Conservation (phyloP, 2,329 filamentous ascomycete genomes). For the Botrytis sinoallii region DNA sequence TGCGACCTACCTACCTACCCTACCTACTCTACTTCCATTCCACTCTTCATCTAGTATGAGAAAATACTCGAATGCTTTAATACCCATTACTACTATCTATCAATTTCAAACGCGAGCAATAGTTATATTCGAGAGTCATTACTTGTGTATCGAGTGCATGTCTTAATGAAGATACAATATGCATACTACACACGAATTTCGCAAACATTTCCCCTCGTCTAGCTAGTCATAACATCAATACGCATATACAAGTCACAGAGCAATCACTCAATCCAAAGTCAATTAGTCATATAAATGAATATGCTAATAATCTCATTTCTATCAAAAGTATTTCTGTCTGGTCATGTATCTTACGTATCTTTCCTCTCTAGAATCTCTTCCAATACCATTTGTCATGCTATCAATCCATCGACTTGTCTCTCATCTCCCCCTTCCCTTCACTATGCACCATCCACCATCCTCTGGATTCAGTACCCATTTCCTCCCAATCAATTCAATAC, state of each 20-base stretch:
- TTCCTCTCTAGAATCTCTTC: neutral
- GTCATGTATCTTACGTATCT: neutral
- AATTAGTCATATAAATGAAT: neutral
- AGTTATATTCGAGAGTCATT: too few species aligned
- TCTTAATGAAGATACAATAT: neutral
- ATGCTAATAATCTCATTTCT: constrained; percentile 6
- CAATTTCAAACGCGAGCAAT: too few species aligned
- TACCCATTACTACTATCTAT: too few species aligned
- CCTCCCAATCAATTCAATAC: neutral
- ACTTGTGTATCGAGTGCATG: neutral
- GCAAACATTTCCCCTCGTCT: neutral
- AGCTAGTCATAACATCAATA: neutral
- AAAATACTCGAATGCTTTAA: too few species aligned
- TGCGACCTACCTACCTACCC: too few species aligned
- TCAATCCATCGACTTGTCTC: neutral
- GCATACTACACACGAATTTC: neutral
- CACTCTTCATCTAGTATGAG: too few species aligned
- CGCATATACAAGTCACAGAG: neutral
- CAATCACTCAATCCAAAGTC: neutral
- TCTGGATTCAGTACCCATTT: neutral
- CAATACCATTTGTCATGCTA: neutral
- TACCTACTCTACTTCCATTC: too few species aligned
- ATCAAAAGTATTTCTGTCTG: neutral
- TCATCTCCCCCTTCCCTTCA: neutral
- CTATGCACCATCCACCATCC: neutral